Evolutionary conservation across 2,329 filamentous ascomycete genomes (phyloP), one percentile per base, ranked within the genome.

Genomic region (Exophiala xenobiotica): DNA sequence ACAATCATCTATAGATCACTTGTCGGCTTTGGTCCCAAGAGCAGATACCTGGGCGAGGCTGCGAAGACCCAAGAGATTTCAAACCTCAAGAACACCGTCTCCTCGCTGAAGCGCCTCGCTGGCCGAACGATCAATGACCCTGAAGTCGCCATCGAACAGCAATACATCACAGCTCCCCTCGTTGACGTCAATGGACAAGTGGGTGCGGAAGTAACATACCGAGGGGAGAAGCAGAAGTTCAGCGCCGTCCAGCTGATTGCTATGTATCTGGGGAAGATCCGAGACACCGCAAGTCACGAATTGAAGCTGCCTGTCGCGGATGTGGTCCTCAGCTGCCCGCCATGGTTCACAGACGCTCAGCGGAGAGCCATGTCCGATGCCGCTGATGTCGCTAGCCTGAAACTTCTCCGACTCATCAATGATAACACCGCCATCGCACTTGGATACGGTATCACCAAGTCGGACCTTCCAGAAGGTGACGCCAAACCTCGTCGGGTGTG

Each of bases 31-130:
- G 90, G 90, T 54, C 87, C 90, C 70, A 96, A 95, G 78, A 85
- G 82, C 73, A 88, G 93, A 78, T 95, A 95, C 71, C 82, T 99
- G 61, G 93, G 93, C 62, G 93, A 99, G 78, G 75, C 88, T 51
- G 93, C 93, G 63, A 97, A 97, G 83, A 97, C 92, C 63, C 92
- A 96, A 77, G 93, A 99, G 77, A 95, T 96, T 70, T 96, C 92
- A 68, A 99, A 99, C 80, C 84, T 97, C 68, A 99, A 97, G 80
- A 99, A 99, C 82, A 99, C 93, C 63, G 88, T 99, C 75, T 80
- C 83, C 71, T 91, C 84, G 62, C 82, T 99, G 66, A 96, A 96
- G 78, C 89, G 93, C 67, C 85, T 99, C 64, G 87, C 87, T 67
- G 93, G 93, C 68, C 90, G 93, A 69, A 79, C 81, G 58, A 81